Conservation (phyloP, 805 yeast genomes). For the Metschnikowia lunata region DNA sequence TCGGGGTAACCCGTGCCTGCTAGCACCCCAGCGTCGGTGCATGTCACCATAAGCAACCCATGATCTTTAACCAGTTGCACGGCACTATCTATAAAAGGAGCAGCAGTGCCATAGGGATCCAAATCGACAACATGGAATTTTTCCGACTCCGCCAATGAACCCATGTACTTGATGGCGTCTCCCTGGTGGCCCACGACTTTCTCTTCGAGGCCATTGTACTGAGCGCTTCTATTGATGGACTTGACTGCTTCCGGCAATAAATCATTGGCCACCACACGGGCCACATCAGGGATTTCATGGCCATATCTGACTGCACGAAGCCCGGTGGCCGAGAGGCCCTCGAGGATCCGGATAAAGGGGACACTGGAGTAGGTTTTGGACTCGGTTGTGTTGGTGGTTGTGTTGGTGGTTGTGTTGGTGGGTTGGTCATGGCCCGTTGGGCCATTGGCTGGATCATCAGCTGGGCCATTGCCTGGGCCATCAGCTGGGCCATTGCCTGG, state of each 20-base stretch:
- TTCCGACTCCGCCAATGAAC: constrained; percentile 36
- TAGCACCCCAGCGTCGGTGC: constrained; percentile 92
- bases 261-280: constrained; percentile 83
- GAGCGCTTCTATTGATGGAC: constrained; percentile 68
- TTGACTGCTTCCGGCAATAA: constrained; percentile 80
- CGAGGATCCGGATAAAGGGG: constrained; percentile 55
- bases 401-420: neutral
- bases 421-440: neutral
- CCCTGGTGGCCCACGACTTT: constrained; percentile 69
- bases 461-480: too few species aligned
- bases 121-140: constrained; percentile 83
- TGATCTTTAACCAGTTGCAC: constrained; percentile 77
- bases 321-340: constrained; percentile 94
- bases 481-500: too few species aligned
- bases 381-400: neutral
- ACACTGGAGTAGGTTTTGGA: neutral
- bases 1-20: constrained; percentile 98
- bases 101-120: constrained; percentile 97
- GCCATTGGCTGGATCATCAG: too few species aligned
- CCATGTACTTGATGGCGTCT: constrained; percentile 88
- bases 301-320: constrained; percentile 91
- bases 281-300: constrained; percentile 77
- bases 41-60: constrained; percentile 84
- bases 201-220: constrained; percentile 54
- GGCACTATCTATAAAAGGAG: constrained; percentile 93